Percentiles rank a stretch among this genome's conserved stretches.
Conservation (phyloP, 2,329 filamentous ascomycete species). For the Fusarium floridanum region DNA sequence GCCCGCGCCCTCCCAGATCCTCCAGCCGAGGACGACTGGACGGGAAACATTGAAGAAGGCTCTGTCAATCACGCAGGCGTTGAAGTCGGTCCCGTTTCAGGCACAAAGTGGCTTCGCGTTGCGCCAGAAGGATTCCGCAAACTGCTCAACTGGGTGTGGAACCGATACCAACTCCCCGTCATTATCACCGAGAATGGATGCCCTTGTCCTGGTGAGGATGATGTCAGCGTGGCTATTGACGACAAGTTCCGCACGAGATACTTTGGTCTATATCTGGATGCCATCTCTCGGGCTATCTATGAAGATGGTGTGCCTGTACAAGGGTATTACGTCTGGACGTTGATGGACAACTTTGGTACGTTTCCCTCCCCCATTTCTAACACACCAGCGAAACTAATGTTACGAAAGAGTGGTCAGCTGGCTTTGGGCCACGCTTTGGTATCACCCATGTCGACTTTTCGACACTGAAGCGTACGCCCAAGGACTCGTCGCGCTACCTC, state of each 20-base stretch:
- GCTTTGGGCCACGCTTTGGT: slow-evolving; percentile 55
- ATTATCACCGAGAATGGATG: background rate
- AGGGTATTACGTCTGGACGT: background rate
- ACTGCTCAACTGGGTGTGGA: slow-evolving; percentile 38
- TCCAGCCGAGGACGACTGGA: slow-evolving; percentile 39
- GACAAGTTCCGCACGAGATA: background rate
- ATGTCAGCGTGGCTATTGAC: background rate
- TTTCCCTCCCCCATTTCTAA: background rate
- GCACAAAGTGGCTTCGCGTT: slow-evolving; percentile 26
- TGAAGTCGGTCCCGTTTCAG: slow-evolving; percentile 23
- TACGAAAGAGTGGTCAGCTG: slow-evolving; percentile 50
- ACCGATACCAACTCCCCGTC: slow-evolving; percentile 26
- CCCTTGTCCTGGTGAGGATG: background rate
- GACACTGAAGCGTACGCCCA: slow-evolving; percentile 54
- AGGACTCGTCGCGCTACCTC: slow-evolving; percentile 47
- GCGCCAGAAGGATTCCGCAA: slow-evolving; percentile 39
- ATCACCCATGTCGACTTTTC: slow-evolving; percentile 54
- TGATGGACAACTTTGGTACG: slow-evolving; percentile 5
- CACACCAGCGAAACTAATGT: background rate
- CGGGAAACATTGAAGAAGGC: slow-evolving; percentile 32
- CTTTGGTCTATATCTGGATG: background rate
- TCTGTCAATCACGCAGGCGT: background rate
- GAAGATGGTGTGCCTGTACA: background rate
- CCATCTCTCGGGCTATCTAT: background rate
- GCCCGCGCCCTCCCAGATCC: slow-evolving; percentile 38